Evolutionary conservation across 1,284 basidiomycete species (phyloP).

Genomic region (Schizophyllum amplum): DNA sequence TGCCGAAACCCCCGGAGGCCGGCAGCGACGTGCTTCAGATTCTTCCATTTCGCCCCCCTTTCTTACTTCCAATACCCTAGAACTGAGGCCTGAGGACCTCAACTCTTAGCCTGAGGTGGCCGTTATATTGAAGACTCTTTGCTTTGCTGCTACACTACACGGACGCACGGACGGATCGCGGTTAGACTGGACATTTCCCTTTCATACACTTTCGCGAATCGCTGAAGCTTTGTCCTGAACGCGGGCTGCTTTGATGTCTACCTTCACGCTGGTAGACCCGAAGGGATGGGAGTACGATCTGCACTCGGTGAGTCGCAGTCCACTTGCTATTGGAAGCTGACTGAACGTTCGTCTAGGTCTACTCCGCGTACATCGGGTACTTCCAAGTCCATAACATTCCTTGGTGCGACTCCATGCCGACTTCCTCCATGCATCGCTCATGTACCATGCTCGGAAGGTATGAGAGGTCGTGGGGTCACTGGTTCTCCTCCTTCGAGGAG

Average conservation of each 20-base stretch:
- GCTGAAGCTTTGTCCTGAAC: no score
- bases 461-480: slow-evolving; percentile 74
- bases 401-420: slow-evolving; percentile 42
- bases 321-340: slow-evolving; percentile 2
- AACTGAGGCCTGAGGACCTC: no score
- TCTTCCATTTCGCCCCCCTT: no score
- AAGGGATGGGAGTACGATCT: slow-evolving; percentile 79
- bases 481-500: slow-evolving; percentile 74
- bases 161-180: no score
- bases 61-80: no score
- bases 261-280: slow-evolving; percentile 69
- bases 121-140: no score
- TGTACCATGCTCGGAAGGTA: slow-evolving; percentile 38
- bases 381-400: slow-evolving; percentile 68
- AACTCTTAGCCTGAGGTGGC: no score
- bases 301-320: slow-evolving; percentile 53
- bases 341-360: slow-evolving; percentile 40
- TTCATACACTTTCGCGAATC: background rate
- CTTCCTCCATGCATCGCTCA: slow-evolving; percentile 6
- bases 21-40: no score
- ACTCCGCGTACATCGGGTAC: slow-evolving; percentile 78
- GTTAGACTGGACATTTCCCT: background rate
- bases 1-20: no score
- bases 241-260: slow-evolving; percentile 28
- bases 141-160: no score